Evolutionary conservation across 176 grass and related monocot genomes (phyloP), one percentile per base, ranked within the genome.

Genomic region (Areca catechu): DNA sequence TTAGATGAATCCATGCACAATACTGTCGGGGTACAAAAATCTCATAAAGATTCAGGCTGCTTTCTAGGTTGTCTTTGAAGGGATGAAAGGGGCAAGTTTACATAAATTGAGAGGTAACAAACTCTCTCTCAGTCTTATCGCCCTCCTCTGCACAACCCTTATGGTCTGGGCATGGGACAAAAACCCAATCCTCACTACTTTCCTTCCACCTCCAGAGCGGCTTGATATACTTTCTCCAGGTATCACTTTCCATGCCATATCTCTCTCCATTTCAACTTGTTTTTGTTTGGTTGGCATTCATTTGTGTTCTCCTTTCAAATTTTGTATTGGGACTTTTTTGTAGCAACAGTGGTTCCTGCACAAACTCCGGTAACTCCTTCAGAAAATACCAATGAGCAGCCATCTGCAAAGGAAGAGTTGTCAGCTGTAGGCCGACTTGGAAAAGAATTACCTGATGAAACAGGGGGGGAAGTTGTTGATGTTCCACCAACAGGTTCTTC

Each of bases 81-180:
- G 58, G 55, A 82, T 82, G 78, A 75, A 75, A 61, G 58, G 65
- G 16, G 49, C 27, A 22, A 18, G 29, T 58, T 53, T 74, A 28
- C 72, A 60, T 47, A 82, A 71, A 67, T 19, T 71, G 37, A 76
- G 58, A 5, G 48, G 25, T 25, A 56, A 25, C 18, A 74, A 64
- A 66, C 17, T 82, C 15, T 54, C 50, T 60, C 16, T 61, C 47
- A 56, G 57, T 27, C 15, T 82, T 21, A 51, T 71, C 53, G 57
- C 69, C 48, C 58, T 82, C n/a, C 28, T 82, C n/a, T 75, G 74
- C 55, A 15, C 65, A 24, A 61, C 58, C 15, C 9, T 76, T 59
- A 16, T 66, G 61, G 29, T 66, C 56, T 82, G 54, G 60, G 51
- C 72, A 53, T 71, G 79, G 60, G 60, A 71, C 22, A 76, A 73